These are phyloP conservation scores for Carex pumila DNA, from an alignment of 176 grass and related monocot species.

Conservation along the genomic window DNA sequence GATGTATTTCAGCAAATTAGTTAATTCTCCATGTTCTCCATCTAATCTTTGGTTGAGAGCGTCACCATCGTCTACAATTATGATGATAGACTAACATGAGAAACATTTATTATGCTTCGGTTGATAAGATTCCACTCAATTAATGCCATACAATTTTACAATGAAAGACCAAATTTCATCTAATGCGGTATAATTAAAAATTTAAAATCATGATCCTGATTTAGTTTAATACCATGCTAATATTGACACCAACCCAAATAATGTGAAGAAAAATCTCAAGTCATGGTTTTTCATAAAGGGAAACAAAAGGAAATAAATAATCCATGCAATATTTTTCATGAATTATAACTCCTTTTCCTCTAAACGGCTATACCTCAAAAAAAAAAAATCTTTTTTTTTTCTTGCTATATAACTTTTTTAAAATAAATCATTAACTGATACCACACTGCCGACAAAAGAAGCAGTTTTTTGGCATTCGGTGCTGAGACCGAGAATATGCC, in stretches of 20 bases:
- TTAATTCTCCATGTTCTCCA: no score
- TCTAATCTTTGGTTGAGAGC: no score
- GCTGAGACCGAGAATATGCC: neutral
- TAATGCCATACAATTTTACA: neutral
- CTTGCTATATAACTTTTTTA: neutral
- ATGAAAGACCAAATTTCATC: neutral
- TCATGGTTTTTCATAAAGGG: no score
- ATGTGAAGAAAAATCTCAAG: neutral
- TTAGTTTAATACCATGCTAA: neutral
- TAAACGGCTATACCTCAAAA: neutral
- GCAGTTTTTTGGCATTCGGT: constrained; percentile 20
- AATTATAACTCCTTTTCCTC: neutral
- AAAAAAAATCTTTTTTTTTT: neutral
- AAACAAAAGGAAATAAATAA: no score
- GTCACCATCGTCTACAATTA: no score
- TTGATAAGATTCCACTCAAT: no score
- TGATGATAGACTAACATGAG: no score
- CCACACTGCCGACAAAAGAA: constrained; percentile 8
- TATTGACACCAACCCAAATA: neutral
- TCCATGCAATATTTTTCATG: neutral
- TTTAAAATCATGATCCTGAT: neutral
- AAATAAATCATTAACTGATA: neutral
- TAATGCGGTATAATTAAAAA: neutral
- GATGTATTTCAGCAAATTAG: no score
- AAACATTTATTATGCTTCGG: no score